A percentile compares a stretch with the other conserved stretches of the same genome.
phyloP scores from a whole-genome alignment of 768 basidiomycete species.

The Tricholoma hemisulphureum region DNA sequence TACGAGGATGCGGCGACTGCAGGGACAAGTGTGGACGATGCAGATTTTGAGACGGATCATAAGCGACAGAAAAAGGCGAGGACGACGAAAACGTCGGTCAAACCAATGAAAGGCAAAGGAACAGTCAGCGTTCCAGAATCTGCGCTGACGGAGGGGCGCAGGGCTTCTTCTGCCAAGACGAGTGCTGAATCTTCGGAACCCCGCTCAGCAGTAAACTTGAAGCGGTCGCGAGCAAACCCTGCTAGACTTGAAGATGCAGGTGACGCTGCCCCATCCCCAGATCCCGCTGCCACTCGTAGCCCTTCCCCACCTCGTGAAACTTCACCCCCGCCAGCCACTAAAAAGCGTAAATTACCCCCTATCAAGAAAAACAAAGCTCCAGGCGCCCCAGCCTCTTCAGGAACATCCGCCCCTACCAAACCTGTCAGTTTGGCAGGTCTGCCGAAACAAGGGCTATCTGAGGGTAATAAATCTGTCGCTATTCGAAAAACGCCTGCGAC shows the following conservation, averaged over 20 bases:
- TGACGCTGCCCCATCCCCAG: slow-evolving; percentile 5
- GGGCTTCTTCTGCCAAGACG: neutral
- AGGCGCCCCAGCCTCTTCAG: slow-evolving; percentile 22
- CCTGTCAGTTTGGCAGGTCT: slow-evolving; percentile 24
- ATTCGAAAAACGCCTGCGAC: slow-evolving; percentile 40
- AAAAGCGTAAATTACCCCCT: slow-evolving; percentile 55
- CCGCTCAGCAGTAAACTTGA: neutral
- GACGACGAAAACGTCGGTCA: neutral
- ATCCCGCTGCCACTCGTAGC: slow-evolving; percentile 21
- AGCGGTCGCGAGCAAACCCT: neutral
- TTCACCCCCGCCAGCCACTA: slow-evolving; percentile 25
- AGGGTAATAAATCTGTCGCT: slow-evolving; percentile 26
- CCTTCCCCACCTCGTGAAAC: slow-evolving; percentile 31
- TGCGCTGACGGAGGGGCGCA: neutral
- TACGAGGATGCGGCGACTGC: slow-evolving; percentile 19
- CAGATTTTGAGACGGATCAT: slow-evolving; percentile 20
- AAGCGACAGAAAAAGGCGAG: neutral
- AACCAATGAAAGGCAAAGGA: neutral
- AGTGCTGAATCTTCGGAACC: neutral
- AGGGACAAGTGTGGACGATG: slow-evolving; percentile 34
- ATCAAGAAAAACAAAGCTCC: slow-evolving; percentile 64
- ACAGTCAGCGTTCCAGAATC: neutral
- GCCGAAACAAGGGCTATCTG: slow-evolving; percentile 27
- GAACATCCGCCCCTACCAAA: slow-evolving; percentile 21
- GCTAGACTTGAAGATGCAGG: neutral